These are phyloP conservation scores for Coniochaeta sp. DNA, from an alignment of 2,329 filamentous ascomycete genomes.

Conservation along the genomic window DNA sequence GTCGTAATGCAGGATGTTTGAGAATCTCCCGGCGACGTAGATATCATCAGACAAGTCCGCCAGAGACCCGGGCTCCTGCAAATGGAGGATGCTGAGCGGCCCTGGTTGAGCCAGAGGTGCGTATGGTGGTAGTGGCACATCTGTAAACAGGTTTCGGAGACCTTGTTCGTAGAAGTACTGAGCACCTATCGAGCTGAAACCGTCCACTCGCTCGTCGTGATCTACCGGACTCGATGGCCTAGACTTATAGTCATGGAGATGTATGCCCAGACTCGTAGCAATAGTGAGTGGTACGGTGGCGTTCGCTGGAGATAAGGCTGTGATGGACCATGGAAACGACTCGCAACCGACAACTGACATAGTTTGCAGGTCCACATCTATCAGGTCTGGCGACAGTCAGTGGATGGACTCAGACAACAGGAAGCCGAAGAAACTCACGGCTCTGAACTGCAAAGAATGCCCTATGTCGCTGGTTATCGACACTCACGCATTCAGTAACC, in stretches of 20 bases:
- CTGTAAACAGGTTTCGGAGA: constrained; percentile 36
- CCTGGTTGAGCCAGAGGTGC: constrained; percentile 73
- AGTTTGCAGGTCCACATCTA: constrained; percentile 74
- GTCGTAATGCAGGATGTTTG: constrained; percentile 83
- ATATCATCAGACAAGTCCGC: constrained; percentile 66
- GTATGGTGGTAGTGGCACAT: constrained; percentile 48
- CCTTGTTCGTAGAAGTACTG: constrained; percentile 21
- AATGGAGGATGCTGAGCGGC: constrained; percentile 74
- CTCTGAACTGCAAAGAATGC: constrained; percentile 78
- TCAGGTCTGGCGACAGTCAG: constrained; percentile 41
- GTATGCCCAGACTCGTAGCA: constrained; percentile 72
- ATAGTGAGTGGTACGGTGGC: constrained; percentile 68
- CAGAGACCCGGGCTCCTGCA: constrained; percentile 47
- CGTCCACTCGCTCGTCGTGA: constrained; percentile 27
- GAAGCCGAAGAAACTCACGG: constrained; percentile 33
- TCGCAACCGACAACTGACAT: constrained; percentile 62
- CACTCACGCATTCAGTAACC: constrained; percentile 74
- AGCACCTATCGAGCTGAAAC: constrained; percentile 15
- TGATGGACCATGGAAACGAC: constrained; percentile 75
- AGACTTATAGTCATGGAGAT: constrained; percentile 70
- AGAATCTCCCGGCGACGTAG: constrained; percentile 82
- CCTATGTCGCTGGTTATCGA: constrained; percentile 58
- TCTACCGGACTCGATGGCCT: constrained; percentile 23
- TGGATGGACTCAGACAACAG: background rate
- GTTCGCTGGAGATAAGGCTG: constrained; percentile 65